Evolutionary conservation across 495 filamentous ascomycete species (phyloP).

Genomic region (Penicillium herquei): DNA sequence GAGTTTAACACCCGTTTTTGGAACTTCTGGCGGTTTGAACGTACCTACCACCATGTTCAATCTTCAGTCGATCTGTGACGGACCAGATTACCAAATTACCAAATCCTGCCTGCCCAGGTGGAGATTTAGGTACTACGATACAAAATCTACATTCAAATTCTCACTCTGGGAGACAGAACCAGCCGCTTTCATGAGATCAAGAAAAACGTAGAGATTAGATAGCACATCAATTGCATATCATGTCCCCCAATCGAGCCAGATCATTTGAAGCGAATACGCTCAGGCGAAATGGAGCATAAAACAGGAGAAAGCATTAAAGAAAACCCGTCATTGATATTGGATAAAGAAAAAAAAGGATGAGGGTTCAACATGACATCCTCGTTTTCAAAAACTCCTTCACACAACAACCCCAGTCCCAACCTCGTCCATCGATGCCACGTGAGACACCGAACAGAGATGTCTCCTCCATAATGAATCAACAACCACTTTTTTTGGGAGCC

Average conservation of each 20-base stretch:
- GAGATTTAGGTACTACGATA: too few species aligned
- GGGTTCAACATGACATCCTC: conserved; percentile 29
- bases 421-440: conserved; percentile 21
- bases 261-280: neutral
- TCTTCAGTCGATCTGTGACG: too few species aligned
- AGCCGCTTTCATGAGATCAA: too few species aligned
- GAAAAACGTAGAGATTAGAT: too few species aligned
- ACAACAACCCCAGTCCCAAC: conserved; percentile 29
- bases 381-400: conserved; percentile 27
- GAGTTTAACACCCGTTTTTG: neutral
- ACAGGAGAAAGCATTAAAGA: conserved; percentile 17
- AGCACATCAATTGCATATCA: neutral
- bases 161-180: too few species aligned
- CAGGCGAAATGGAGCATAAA: neutral
- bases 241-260: neutral
- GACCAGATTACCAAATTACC: too few species aligned
- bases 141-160: too few species aligned
- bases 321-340: conserved; percentile 42
- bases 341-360: conserved; percentile 30
- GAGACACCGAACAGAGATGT: conserved; percentile 20
- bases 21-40: neutral
- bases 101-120: too few species aligned
- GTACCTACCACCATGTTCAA: neutral
- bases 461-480: conserved; percentile 17
- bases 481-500: conserved; percentile 26